These are phyloP conservation scores for Zasmidium cellare DNA, from an alignment of 2,329 filamentous ascomycete genomes.

Conservation along the genomic window DNA sequence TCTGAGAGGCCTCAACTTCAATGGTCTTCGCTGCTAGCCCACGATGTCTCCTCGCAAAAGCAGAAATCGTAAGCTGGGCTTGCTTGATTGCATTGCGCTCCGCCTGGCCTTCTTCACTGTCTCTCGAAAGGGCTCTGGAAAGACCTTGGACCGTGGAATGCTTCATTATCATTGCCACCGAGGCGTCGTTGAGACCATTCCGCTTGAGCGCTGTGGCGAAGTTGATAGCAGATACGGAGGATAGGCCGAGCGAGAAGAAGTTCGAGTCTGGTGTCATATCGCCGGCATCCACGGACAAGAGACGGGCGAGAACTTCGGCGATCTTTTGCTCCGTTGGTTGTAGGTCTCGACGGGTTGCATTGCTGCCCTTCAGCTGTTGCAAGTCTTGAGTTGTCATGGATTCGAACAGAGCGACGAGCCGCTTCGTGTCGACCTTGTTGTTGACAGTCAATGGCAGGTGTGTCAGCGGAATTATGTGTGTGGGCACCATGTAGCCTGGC, in stretches of 20 bases:
- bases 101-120: constrained; percentile 11
- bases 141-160: constrained; percentile 47
- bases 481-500: constrained; percentile 88
- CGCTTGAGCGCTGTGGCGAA: constrained; percentile 66
- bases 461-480: constrained; percentile 72
- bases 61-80: constrained; percentile 51
- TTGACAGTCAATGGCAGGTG: constrained; percentile 80
- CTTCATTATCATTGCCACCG: constrained; percentile 67
- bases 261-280: constrained; percentile 60
- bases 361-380: constrained; percentile 50
- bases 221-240: constrained; percentile 80
- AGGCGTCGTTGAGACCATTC: constrained; percentile 60
- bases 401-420: constrained; percentile 66
- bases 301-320: constrained; percentile 54
- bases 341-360: constrained; percentile 27
- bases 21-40: constrained; percentile 56
- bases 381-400: constrained; percentile 61
- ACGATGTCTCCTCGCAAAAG: constrained; percentile 63
- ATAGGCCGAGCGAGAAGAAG: constrained; percentile 82
- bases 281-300: constrained; percentile 48
- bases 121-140: constrained; percentile 33
- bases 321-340: constrained; percentile 49
- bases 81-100: constrained; percentile 51
- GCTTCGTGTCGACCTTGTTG: constrained; percentile 81
- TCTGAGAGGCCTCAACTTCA: constrained; percentile 48